These are phyloP conservation scores for Knoxdaviesia proteae DNA, from an alignment of 2,329 filamentous ascomycete species.

Conservation along the genomic window DNA sequence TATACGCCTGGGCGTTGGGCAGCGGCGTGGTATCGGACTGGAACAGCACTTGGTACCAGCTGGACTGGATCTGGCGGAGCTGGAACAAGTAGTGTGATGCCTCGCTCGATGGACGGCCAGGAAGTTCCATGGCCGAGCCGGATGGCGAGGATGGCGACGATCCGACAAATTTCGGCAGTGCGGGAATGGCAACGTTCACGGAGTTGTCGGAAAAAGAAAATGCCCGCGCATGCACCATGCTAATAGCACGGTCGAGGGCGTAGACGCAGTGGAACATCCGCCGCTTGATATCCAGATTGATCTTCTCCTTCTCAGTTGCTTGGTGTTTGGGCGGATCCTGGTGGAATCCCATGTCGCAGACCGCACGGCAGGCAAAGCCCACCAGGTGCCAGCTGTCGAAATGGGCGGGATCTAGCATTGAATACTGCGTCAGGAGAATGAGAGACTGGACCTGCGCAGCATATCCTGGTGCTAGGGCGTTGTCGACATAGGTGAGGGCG, in stretches of 20 bases:
- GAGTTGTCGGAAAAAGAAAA: constrained; percentile 92
- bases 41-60: constrained; percentile 77
- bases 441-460: constrained; percentile 73
- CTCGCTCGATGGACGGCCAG: no score
- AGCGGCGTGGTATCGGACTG: constrained; percentile 54
- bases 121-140: no score
- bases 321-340: constrained; percentile 66
- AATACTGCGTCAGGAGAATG: constrained; percentile 69
- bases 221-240: constrained; percentile 66
- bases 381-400: constrained; percentile 92
- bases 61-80: constrained; percentile 67
- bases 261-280: constrained; percentile 84
- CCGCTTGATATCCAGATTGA: constrained; percentile 48
- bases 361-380: constrained; percentile 69
- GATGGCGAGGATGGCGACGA: constrained; percentile 17
- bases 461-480: constrained; percentile 68
- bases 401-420: constrained; percentile 72
- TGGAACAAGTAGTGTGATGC: constrained; percentile 46
- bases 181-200: constrained; percentile 59
- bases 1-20: constrained; percentile 45
- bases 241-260: constrained; percentile 69
- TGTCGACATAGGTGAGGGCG: constrained; percentile 60
- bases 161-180: constrained; percentile 19
- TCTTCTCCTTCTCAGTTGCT: constrained; percentile 40
- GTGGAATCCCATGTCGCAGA: constrained; percentile 79